These are phyloP conservation scores for Botrytis tulipae DNA, from an alignment of 2,329 filamentous ascomycete species.

Conservation along the genomic window DNA sequence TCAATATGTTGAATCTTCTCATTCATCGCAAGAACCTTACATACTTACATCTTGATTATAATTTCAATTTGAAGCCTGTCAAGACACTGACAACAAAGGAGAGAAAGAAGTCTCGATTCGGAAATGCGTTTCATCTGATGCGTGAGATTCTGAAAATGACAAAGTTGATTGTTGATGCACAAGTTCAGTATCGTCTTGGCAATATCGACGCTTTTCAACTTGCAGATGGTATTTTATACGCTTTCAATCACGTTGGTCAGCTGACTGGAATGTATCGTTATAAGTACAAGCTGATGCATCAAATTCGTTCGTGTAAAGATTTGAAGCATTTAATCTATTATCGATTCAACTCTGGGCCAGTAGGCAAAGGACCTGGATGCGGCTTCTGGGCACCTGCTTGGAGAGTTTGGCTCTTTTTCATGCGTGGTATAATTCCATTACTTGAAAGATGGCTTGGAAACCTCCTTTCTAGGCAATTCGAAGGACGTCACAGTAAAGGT, in stretches of 20 bases:
- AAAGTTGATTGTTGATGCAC: constrained; percentile 96
- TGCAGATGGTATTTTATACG: constrained; percentile 97
- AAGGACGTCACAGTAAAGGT: constrained; percentile 97
- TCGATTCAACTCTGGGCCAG: constrained; percentile 93
- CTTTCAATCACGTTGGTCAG: constrained; percentile 98
- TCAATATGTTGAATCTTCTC: constrained; percentile 97
- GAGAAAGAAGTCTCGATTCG: constrained; percentile 97
- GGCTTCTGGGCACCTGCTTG: constrained; percentile 99
- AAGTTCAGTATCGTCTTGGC: constrained; percentile 94
- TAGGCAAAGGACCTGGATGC: constrained; percentile 95
- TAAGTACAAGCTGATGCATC: constrained; percentile 99
- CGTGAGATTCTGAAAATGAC: constrained; percentile 93
- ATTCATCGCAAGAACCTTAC: constrained; percentile 99
- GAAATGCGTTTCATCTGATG: constrained; percentile 99
- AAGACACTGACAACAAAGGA: constrained; percentile 99
- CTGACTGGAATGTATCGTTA: constrained; percentile 99
- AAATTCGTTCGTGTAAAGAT: constrained; percentile 98
- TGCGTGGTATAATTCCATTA: constrained; percentile 95
- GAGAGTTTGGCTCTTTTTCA: constrained; percentile 99
- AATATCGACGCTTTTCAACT: constrained; percentile 99
- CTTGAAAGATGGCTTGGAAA: constrained; percentile 98
- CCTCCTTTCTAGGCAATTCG: constrained; percentile 92
- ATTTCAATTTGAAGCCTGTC: constrained; percentile 98
- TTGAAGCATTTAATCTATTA: constrained; percentile 99
- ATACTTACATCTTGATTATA: constrained; percentile 97